Conservation (phyloP, 2,329 filamentous ascomycete species). For the Monosporascus sp. region DNA sequence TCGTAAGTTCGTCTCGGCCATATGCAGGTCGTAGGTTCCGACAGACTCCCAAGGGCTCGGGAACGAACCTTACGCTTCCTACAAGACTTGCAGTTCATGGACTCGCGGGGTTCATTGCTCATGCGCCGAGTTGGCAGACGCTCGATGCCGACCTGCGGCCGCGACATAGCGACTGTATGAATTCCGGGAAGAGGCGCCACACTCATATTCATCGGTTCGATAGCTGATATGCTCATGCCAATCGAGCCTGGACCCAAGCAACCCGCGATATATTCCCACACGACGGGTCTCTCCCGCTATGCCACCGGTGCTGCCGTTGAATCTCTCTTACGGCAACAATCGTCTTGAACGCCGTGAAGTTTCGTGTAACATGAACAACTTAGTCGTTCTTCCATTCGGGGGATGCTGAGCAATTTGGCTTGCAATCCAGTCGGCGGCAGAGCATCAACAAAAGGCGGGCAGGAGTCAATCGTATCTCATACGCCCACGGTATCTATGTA, state of each 20-base stretch:
- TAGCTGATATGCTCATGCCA: constrained; percentile 34
- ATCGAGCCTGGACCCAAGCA: neutral
- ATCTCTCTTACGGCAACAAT: neutral
- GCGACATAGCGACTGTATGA: constrained; percentile 55
- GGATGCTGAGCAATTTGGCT: neutral
- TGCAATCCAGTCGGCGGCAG: neutral
- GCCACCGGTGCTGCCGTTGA: neutral
- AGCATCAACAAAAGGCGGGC: neutral
- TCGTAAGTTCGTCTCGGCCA: constrained; percentile 1
- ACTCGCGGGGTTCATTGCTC: constrained; percentile 69
- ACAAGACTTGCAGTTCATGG: constrained; percentile 95
- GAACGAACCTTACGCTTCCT: constrained; percentile 76
- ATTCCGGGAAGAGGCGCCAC: constrained; percentile 37
- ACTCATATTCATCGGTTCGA: constrained; percentile 36
- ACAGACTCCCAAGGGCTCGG: neutral
- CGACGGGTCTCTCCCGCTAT: neutral
- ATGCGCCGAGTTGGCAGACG: constrained; percentile 66
- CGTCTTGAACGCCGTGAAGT: neutral
- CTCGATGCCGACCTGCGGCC: constrained; percentile 77
- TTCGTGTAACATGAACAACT: neutral
- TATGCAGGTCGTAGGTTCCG: constrained; percentile 1
- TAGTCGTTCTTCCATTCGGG: neutral
- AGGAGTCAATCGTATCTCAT: neutral
- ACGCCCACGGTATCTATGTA: neutral
- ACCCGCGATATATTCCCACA: constrained; percentile 2